Base-by-base conservation (phyloP, 768 basidiomycete species). In the Amanita phalloides region DNA sequence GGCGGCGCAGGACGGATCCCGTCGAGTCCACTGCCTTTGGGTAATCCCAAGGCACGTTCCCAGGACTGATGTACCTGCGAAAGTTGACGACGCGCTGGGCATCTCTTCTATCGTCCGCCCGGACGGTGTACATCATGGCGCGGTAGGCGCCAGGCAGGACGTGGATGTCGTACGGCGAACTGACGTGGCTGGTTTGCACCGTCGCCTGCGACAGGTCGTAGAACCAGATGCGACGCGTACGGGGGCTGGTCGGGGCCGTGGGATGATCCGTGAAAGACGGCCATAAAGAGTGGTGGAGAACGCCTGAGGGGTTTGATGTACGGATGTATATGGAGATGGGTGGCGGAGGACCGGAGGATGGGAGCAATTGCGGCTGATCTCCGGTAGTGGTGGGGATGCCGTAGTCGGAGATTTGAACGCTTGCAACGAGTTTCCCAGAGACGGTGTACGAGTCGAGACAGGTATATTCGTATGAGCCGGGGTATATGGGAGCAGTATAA, bases 131-230 rank as follows among this genome's bases (percentile, higher is more conserved):
- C 38, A 74, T 57, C 17, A 79, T 57, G 6, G 73, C 68, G 35
- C 73, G 73, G 53, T 64, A 67, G 2, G 67, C 64, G 1, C 77
- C 77, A 0, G 75, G 68, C 9, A 77, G 60, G 25, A 75, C 66
- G 32, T 67, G 61, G 36, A 61, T 38, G 35, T 32, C 52, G 35
- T 48, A 32, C 25, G 55, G 55, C n/a, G 38, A 9, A 33, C 53
- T 53, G 48, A 56, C 37, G 21, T 53, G 55, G 37, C 42, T 54
- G 8, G 53, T 43, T 32, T 54, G 46, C 4, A 45, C 17, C 11
- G 37, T 45, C 17, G 37, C 53, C 41, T 56, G 48, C 51, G 57
- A 33, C 13, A 63, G 55, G 35, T 54, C 53, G 62, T 66, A 65
- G 37, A 49, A 59, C 45, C 61, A 66, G 25, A 21, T 8, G 37